These are phyloP conservation scores for Ceriops zippeliana DNA, from an alignment of 345 rosid species.

Conservation along the genomic window DNA sequence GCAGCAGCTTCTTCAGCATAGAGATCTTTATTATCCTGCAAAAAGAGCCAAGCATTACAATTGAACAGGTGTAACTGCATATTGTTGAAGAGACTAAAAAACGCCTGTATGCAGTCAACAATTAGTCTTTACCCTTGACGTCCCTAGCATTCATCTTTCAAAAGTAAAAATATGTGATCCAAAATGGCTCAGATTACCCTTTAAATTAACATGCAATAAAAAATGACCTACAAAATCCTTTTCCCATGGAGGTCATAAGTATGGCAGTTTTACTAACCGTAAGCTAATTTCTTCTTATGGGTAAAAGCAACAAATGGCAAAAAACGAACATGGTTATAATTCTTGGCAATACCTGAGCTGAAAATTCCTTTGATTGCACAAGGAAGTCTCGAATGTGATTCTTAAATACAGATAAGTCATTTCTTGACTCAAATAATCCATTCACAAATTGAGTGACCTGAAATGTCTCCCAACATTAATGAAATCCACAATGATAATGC, in stretches of 20 bases:
- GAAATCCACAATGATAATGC: neutral
- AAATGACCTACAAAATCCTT: too few relatives aligned
- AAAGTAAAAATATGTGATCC: too few relatives aligned
- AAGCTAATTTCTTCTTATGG: too few relatives aligned
- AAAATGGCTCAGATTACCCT: too few relatives aligned
- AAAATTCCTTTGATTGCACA: constrained; percentile 79
- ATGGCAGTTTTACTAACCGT: too few relatives aligned
- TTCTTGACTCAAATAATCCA: constrained; percentile 78
- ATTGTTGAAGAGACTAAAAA: neutral
- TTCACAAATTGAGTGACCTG: constrained; percentile 91
- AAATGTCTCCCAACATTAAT: constrained; percentile 18
- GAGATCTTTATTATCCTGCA: constrained; percentile 74
- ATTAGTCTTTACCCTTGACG: too few relatives aligned
- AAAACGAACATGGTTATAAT: neutral
- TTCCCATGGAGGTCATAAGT: too few relatives aligned
- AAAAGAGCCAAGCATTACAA: neutral
- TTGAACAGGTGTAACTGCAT: neutral
- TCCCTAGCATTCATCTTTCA: too few relatives aligned
- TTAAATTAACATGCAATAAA: too few relatives aligned
- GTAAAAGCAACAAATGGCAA: neutral
- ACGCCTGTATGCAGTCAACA: too few relatives aligned
- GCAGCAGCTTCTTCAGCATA: constrained; percentile 81
- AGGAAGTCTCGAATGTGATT: constrained; percentile 91
- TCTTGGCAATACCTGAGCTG: constrained; percentile 58
- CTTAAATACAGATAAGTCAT: constrained; percentile 75